Base-by-base conservation (phyloP, 257 asterid genomes). In the Henckelia pumila region DNA sequence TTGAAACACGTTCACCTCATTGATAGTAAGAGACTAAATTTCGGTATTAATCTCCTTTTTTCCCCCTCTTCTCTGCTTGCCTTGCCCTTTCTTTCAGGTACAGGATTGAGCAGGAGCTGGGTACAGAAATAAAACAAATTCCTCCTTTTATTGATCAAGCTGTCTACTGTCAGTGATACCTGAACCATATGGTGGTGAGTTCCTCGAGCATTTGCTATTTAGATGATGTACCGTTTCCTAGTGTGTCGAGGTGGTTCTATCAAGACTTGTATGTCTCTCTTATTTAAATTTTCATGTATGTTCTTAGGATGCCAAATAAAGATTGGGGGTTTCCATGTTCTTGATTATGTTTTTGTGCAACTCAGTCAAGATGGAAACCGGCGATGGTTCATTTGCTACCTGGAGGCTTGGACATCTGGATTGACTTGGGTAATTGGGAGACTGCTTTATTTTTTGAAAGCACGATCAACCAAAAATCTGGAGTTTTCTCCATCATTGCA, bases 101-200 rank as follows among this genome's bases (percentile, higher is more conserved):
- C 68, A 75, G 69, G 71, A 79, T 79, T 19, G 83, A 79, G 78
- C 83, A 75, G 77, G 83, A 79, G 58, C 80, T 79, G 60, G 83
- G 80, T n/a, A 72, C 80, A 33, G 83, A 79, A 66, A 75, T 75
- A 19, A 79, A 79, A 63, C 80, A 72, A 61, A 79, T 75, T 44
- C 83, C 83, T 40, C 76, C 80, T 14, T 55, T 68, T n/a, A 79
- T 79, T 9, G 80, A 79, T 62, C 78, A 75, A 70, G 76, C 80
- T 40, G 73, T 75, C 16, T 79, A 79, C 53, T 75, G 80, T 66
- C 49, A 16, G 29, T 75, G 59, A 75, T n/a, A 58, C 24, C 62
- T 44, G 21, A 26, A 47, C 53, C 20, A 40, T 5, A 47, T 47
- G 20, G 53, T 47, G 53, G 20, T 47, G 53, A 16, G 53, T 47